Base-by-base conservation (phyloP, 2,329 filamentous ascomycete genomes). In the Stagonosporopsis chrysanthemi region DNA sequence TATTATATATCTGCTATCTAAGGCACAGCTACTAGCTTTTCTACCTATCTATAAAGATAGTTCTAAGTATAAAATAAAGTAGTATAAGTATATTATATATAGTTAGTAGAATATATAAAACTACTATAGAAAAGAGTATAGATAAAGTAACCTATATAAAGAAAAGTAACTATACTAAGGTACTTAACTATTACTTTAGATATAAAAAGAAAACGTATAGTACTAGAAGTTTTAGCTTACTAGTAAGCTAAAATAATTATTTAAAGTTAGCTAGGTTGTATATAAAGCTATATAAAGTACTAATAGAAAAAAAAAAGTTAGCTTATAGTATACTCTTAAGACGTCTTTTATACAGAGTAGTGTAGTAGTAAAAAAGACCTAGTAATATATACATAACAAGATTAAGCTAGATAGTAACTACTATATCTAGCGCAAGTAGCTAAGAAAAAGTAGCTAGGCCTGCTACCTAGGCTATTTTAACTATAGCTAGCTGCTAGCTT, bases 401-500 rank as follows among this genome's bases (percentile, higher is more conserved):
- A 49, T 49, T 39, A 31, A 49, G 35, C 46, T 40, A 49, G 46
- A 49, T 28, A 40, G 9, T 40, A 49, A 49, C 46, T 49, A 22
- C 35, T 49, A 19, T 31, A 35, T 49, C 12, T 38, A 36, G 35
- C 23, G 12, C n/a, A 12, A 36, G 12, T 48, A 39, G 45, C 45
- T 48, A 6, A 26, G 15, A 12, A 39, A n/a, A n/a, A n/a, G n/a
- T n/a, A n/a, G n/a, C n/a, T n/a, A n/a, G n/a, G n/a, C n/a, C n/a
- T n/a, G n/a, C n/a, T n/a, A n/a, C n/a, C n/a, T n/a, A n/a, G n/a
- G n/a, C n/a, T n/a, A n/a, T n/a, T n/a, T n/a, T n/a, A 29, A 48
- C 35, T 2, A 11, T 17, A 15, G 2, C 35, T 24, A 28, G 46
- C 46, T 9, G n/a, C 22, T 40, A 49, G 4, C 15, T 46, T 33